A percentile compares a stretch with the other conserved stretches of the same genome.
Conservation (phyloP, 352 stramenopile species). For the Pythium coloratum region DNA sequence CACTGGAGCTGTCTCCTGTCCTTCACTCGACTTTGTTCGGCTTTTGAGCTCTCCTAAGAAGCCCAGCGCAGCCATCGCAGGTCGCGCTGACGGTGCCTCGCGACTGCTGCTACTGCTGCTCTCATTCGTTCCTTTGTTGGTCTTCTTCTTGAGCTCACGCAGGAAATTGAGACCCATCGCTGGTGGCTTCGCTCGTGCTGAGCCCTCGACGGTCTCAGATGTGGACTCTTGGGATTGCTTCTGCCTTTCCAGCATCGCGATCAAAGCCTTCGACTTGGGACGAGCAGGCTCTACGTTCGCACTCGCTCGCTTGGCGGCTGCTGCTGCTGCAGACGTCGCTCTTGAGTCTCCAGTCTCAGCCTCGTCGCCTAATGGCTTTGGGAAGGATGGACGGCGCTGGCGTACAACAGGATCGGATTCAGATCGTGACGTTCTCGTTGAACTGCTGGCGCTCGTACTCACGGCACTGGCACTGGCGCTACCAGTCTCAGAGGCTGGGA, state of each 20-base stretch:
- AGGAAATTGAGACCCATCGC: constrained; percentile 12
- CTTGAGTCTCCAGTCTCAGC: not conserved
- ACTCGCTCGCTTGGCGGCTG: not conserved
- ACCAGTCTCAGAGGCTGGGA: constrained; percentile 14
- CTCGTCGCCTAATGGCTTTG: constrained; percentile 7
- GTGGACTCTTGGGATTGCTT: not conserved
- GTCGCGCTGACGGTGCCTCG: not conserved
- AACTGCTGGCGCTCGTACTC: not conserved
- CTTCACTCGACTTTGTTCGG: not conserved
- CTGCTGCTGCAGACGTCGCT: not conserved
- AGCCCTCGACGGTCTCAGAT: not conserved
- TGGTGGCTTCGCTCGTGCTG: not conserved
- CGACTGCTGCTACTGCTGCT: not conserved
- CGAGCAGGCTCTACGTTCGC: constrained; percentile 24
- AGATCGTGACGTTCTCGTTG: not conserved
- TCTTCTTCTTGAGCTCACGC: constrained; percentile 17
- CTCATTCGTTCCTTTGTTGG: not conserved
- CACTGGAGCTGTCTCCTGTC: not conserved
- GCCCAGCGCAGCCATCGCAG: not conserved
- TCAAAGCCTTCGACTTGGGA: constrained; percentile 27
- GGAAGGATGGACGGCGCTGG: constrained; percentile 8
- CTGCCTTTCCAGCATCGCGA: constrained; percentile 20
- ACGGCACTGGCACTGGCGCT: not conserved
- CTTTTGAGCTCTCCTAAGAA: constrained; percentile 14
- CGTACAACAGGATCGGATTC: not conserved